Evolutionary conservation across 2,329 filamentous ascomycete species (phyloP).

Genomic region (Podosphaera xanthii): DNA sequence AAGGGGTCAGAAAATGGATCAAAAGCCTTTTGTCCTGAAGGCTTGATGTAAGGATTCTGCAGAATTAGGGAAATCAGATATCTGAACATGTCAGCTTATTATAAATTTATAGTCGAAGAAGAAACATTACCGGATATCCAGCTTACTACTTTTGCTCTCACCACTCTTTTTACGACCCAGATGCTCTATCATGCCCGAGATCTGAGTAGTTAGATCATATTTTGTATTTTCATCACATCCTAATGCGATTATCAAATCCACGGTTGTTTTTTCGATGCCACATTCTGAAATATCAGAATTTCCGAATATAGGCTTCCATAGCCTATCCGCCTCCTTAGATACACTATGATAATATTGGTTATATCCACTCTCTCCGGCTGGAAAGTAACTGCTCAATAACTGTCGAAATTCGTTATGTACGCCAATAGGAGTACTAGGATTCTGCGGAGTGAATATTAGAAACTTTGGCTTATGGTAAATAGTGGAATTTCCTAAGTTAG

Average conservation of each 20-base stretch:
- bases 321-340: conserved; percentile 23
- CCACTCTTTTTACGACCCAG: conserved; percentile 28
- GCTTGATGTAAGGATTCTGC: conserved; percentile 28
- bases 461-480: conserved; percentile 4
- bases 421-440: conserved; percentile 20
- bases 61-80: conserved; percentile 38
- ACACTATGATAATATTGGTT: conserved; percentile 25
- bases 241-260: conserved; percentile 37
- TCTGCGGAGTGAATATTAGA: conserved; percentile 7
- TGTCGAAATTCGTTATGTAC: conserved; percentile 34
- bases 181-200: conserved; percentile 30
- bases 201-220: conserved; percentile 24
- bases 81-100: conserved; percentile 16
- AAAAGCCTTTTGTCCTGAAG: conserved; percentile 21
- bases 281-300: conserved; percentile 6
- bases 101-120: not conserved
- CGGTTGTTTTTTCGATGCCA: conserved; percentile 17
- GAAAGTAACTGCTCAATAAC: conserved; percentile 28
- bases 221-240: conserved; percentile 32
- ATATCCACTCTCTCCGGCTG: conserved; percentile 23
- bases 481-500: not conserved
- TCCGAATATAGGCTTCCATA: conserved; percentile 16
- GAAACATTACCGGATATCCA: conserved; percentile 32
- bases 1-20: conserved; percentile 30
- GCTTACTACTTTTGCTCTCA: conserved; percentile 26